Base-by-base conservation (phyloP, 129 eudicot genomes). In the Deinandra increscens region DNA sequence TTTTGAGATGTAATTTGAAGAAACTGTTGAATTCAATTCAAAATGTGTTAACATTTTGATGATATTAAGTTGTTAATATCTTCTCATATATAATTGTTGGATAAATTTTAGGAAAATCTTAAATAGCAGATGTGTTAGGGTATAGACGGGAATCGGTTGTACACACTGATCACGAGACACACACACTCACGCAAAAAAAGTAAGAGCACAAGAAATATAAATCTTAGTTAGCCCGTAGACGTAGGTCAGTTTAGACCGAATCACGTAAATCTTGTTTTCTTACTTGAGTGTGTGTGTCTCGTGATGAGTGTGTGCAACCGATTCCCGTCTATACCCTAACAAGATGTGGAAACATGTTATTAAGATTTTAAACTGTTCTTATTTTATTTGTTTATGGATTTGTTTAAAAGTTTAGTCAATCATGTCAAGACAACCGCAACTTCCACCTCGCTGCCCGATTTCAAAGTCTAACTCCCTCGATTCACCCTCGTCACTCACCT, bases 381-480 rank as follows among this genome's bases (percentile, higher is more conserved):
- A 43, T 4, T 29, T 15, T 6, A 1, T 43, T 44, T 26, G 59
- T 26, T 17, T 15, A 60, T 15, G 14, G 6, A 0, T 2, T 60
- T 9, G 43, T 29, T 29, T 46, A 36, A 26, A 45, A 79, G 60
- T 71, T 4, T 38, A 66, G 58, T 68, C 33, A 60, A 69, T 31
- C 42, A 89, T 90, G 97, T 82, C 94, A 17, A 78, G 86, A 45
- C 88, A 82, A 60, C 76, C 81, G 20, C 93, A 84, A 26, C 96
- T 86, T 48, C 96, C 96, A 4, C 96, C 96, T 80, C 94, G 96
- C 60, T 84, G 86, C 73, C 94, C 96, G 3, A 75, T 78, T 53
- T 83, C 82, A 33, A 78, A 72, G 80, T 76, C 74, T 53, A 43
- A 60, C 48, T 68, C 74, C 14, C 70, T 67, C 34, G 89, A 78